Conservation (phyloP, 495 filamentous ascomycete genomes). For the Lasiosphaeria hispida region DNA sequence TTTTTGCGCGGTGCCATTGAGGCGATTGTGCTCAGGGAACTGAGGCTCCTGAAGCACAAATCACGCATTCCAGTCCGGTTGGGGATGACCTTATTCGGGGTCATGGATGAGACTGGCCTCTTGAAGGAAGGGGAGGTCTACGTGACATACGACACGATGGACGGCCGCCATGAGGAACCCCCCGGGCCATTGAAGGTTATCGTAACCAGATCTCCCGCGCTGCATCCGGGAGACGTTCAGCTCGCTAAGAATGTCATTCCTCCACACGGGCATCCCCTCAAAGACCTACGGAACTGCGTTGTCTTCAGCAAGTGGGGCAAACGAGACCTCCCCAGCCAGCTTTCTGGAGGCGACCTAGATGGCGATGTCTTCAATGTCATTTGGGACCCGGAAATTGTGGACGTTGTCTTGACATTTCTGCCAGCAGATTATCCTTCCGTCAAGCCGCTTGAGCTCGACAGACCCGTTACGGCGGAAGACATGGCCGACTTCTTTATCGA, state of each 20-base stretch:
- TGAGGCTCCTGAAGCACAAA: constrained; percentile 72
- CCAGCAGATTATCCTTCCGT: constrained; percentile 69
- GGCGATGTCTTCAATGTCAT: constrained; percentile 78
- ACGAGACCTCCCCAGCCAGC: constrained; percentile 71
- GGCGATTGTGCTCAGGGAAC: constrained; percentile 58
- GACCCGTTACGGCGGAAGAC: constrained; percentile 53
- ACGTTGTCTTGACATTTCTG: constrained; percentile 31
- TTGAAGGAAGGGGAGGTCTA: constrained; percentile 68
- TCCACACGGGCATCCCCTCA: constrained; percentile 60
- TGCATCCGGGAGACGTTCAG: constrained; percentile 82
- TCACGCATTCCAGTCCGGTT: constrained; percentile 66
- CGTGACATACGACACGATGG: constrained; percentile 43
- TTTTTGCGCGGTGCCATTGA: constrained; percentile 67
- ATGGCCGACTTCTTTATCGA: constrained; percentile 75
- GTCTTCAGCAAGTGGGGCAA: constrained; percentile 67
- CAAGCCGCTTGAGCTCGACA: constrained; percentile 52
- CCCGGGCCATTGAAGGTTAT: constrained; percentile 33
- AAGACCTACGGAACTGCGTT: constrained; percentile 64
- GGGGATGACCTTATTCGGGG: constrained; percentile 71
- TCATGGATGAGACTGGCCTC: constrained; percentile 77
- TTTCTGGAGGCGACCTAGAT: constrained; percentile 80
- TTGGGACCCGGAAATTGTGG: constrained; percentile 53
- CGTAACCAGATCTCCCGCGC: constrained; percentile 69
- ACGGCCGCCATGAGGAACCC: constrained; percentile 21
- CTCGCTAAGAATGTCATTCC: constrained; percentile 48